Evolutionary conservation across 73 alveolate species (phyloP), one percentile per base, ranked within the genome.

Genomic region (Blepharisma japonicum): DNA sequence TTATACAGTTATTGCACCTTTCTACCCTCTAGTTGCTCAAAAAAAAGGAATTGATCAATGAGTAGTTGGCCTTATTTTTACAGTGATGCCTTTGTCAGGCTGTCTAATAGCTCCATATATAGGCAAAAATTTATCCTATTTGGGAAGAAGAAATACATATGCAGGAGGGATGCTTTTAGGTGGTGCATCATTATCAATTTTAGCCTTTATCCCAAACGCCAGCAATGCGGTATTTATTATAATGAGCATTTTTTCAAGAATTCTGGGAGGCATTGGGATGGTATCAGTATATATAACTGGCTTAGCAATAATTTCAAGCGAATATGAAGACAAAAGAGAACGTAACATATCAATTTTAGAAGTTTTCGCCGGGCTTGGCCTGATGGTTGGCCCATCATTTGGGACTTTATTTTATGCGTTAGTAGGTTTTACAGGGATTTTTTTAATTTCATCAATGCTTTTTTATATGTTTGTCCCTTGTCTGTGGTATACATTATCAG

Each of bases 201-300:
- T 61, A 5, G 47, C 74, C 23, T 61, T 61, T 5, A 9, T 25
- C 49, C 14, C 14, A n/a, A 2, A n/a, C 6, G 47, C 5, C 18
- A 25, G 5, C 48, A 61, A 61, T 61, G 11, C 74, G 5, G 4
- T 3, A 14, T 61, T 61, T 61, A 8, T 61, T 4, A 1, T 61
- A 2, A 8, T 61, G n/a, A 61, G 74, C 46, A n/a, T 61, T 14
- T 1, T 61, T 5, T 14, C 74, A 2, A 14, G 74, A 2, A 39
- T 39, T 1, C 2, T 61, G n/a, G 74, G 74, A 61, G 74, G 74
- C 14, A 8, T 61, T 48, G 74, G 74, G 14, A n/a, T 61, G 14
- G 48, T 39, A 1, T 61, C 47, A 4, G 23, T 61, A 2, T 61
- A 61, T 5, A 61, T 61, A n/a, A 2, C 74, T 18, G 23, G 74